Conservation (phyloP, 2,329 filamentous ascomycete genomes). For the Colletotrichum phormii region DNA sequence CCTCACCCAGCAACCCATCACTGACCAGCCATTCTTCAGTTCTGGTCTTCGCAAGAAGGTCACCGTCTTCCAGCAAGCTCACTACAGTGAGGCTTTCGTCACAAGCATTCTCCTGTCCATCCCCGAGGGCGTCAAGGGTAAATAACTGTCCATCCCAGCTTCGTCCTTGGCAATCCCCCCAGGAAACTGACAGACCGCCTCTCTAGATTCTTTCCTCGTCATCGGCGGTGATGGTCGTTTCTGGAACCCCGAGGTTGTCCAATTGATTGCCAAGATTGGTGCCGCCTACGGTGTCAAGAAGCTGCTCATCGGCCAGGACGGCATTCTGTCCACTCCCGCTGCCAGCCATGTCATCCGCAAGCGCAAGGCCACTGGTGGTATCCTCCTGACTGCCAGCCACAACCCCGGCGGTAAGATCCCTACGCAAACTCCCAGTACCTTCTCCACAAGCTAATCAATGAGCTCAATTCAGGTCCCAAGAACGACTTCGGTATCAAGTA, state of each 20-base stretch:
- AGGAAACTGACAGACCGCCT: slow-evolving; percentile 19
- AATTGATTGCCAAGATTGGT: slow-evolving; percentile 97
- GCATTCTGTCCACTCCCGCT: slow-evolving; percentile 95
- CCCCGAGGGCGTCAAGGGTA: slow-evolving; percentile 88
- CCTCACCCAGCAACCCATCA: slow-evolving; percentile 12
- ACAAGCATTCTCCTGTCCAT: slow-evolving; percentile 95
- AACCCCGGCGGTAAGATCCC: slow-evolving; percentile 87
- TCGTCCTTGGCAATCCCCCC: not conserved
- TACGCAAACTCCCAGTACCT: not conserved
- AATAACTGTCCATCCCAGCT: slow-evolving; percentile 35
- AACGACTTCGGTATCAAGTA: slow-evolving; percentile 99
- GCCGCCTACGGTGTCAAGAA: slow-evolving; percentile 99
- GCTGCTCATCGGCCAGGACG: slow-evolving; percentile 94
- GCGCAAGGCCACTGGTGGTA: slow-evolving; percentile 94
- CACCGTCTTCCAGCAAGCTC: slow-evolving; percentile 92
- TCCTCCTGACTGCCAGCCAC: slow-evolving; percentile 96
- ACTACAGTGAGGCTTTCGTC: slow-evolving; percentile 98
- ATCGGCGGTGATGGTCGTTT: slow-evolving; percentile 97
- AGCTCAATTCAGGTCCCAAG: slow-evolving; percentile 74
- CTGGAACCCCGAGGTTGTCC: slow-evolving; percentile 97
- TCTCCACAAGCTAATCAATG: slow-evolving; percentile 19
- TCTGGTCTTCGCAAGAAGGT: slow-evolving; percentile 99
- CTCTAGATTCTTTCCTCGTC: slow-evolving; percentile 81
- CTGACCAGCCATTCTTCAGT: slow-evolving; percentile 57
- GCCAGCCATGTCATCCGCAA: slow-evolving; percentile 97